Evolutionary conservation across 305 asterid genomes (phyloP).

Genomic region (Fraxinus platypoda): DNA sequence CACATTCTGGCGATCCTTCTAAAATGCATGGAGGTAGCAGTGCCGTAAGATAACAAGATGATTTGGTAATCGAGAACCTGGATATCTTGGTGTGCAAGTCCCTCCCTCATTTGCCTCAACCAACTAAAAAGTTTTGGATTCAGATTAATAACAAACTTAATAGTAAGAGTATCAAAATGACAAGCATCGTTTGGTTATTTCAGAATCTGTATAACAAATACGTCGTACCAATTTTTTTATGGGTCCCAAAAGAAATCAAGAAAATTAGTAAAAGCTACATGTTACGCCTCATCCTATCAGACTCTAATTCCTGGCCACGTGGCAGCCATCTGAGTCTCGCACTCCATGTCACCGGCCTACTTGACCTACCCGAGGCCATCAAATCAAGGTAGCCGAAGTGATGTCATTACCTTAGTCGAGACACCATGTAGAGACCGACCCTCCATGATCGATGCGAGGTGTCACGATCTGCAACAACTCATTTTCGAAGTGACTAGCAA

Average conservation of each 20-base stretch:
- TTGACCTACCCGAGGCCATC: not conserved
- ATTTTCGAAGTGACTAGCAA: not conserved
- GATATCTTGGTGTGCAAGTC: not conserved
- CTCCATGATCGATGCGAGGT: not conserved
- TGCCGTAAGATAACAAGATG: not conserved
- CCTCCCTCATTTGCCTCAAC: not conserved
- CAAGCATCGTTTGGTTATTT: not conserved
- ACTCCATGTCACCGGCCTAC: not conserved
- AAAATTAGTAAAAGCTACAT: not conserved
- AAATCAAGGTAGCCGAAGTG: not conserved
- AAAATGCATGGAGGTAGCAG: not conserved
- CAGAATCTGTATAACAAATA: not conserved
- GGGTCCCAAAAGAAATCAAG: not conserved
- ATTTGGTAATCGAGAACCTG: not conserved
- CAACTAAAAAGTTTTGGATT: not conserved
- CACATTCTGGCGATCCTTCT: not conserved
- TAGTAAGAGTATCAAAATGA: not conserved
- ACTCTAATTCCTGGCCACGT: not conserved
- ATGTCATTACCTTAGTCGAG: not conserved
- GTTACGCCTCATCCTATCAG: not conserved
- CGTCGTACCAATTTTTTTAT: not conserved
- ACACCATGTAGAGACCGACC: not conserved
- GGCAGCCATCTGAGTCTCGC: not conserved
- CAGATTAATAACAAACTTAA: not conserved
- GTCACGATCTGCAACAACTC: not conserved